Percentiles rank a stretch among this genome's conserved stretches.
Evolutionary conservation across 257 asterid species (phyloP).

Genomic region (Orobanche coerulescens): DNA sequence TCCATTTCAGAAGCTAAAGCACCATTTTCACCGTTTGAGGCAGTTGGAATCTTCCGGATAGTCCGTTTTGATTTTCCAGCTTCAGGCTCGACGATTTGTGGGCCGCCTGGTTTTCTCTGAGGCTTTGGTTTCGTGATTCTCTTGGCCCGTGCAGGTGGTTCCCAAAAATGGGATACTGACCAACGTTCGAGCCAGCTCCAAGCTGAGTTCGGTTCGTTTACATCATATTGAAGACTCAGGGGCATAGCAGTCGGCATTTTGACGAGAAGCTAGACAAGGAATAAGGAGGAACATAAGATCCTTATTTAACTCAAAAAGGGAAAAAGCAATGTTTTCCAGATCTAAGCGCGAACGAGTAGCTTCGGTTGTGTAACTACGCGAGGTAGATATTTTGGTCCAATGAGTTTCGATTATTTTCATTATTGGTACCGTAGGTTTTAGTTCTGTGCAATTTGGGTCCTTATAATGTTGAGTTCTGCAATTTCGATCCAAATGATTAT

Average conservation of each 20-base stretch:
- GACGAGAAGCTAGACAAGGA: constrained; percentile 54
- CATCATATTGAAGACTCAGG: constrained; percentile 78
- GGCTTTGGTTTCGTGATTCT: constrained; percentile 36
- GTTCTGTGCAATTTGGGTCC: too few species aligned
- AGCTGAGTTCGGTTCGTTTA: constrained; percentile 66
- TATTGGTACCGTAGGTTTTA: too few species aligned
- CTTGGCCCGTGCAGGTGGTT: constrained; percentile 41
- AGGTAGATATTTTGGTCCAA: too few species aligned
- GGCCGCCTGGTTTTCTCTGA: constrained; percentile 43
- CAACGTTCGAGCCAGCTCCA: constrained; percentile 88
- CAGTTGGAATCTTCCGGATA: constrained; percentile 40
- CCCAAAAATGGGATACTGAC: constrained; percentile 76
- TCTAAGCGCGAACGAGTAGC: too few species aligned
- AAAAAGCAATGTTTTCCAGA: background rate
- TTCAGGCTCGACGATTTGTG: constrained; percentile 37
- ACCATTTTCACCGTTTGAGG: constrained; percentile 45
- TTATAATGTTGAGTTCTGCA: too few species aligned
- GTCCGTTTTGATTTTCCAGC: constrained; percentile 60
- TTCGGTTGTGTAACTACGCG: too few species aligned
- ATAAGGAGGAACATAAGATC: constrained; percentile 15
- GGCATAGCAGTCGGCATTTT: constrained; percentile 70
- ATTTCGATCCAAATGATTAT: too few species aligned
- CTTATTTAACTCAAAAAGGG: background rate
- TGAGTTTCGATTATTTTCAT: too few species aligned
- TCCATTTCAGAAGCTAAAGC: constrained; percentile 39